Evolutionary conservation across 257 asterid genomes (phyloP).

Genomic region (Dorcoceras hygrometricum): DNA sequence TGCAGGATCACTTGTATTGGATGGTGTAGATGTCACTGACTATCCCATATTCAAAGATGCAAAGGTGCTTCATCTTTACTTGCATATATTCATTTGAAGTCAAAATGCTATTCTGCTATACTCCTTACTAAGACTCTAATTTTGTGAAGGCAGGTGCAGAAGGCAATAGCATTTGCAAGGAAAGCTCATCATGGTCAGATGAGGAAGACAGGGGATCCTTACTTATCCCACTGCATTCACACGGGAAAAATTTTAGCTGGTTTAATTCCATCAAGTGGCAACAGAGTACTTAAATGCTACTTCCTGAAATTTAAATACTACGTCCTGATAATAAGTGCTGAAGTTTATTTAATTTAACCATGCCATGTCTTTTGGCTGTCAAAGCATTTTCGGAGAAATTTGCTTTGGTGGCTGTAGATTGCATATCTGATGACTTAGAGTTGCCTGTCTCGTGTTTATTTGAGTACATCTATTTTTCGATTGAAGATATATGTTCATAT

Average conservation of each 20-base stretch:
- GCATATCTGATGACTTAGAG: slow-evolving; percentile 9
- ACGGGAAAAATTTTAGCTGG: slow-evolving; percentile 78
- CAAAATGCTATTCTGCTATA: slow-evolving; percentile 24
- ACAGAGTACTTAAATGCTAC: slow-evolving; percentile 52
- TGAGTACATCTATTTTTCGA: slow-evolving; percentile 9
- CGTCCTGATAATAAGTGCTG: no score
- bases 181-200: slow-evolving; percentile 90
- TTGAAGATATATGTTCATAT: slow-evolving; percentile 15
- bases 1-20: slow-evolving; percentile 81
- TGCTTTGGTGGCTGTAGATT: neutral
- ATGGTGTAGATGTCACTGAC: slow-evolving; percentile 94
- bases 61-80: slow-evolving; percentile 71
- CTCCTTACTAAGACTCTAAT: slow-evolving; percentile 43
- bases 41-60: slow-evolving; percentile 69
- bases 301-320: slow-evolving; percentile 3
- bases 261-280: slow-evolving; percentile 79
- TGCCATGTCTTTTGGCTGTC: slow-evolving; percentile 5
- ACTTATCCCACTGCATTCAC: slow-evolving; percentile 91
- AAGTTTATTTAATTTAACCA: no score
- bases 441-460: slow-evolving; percentile 3
- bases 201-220: slow-evolving; percentile 97
- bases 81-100: slow-evolving; percentile 30
- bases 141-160: slow-evolving; percentile 96
- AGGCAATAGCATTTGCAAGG: slow-evolving; percentile 91
- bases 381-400: slow-evolving; percentile 4